Conservation (phyloP, 495 filamentous ascomycete genomes). For the Rostrohypoxylon terebratum region DNA sequence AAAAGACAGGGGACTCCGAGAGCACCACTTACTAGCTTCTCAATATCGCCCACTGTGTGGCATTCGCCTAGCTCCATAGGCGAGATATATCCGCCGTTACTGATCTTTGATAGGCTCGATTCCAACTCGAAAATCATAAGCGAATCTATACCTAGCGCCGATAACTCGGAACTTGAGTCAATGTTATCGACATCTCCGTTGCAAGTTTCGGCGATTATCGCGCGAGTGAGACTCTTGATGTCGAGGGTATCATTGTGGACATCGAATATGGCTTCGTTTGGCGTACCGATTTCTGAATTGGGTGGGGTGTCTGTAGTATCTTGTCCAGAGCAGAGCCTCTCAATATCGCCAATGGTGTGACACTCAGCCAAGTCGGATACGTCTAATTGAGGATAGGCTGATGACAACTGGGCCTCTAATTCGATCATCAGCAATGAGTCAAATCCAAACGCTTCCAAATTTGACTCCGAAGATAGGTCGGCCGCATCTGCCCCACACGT, state of each 20-base stretch:
- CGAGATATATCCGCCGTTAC: constrained; percentile 4
- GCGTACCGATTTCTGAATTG: not conserved
- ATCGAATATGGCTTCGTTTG: not conserved
- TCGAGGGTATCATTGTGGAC: not conserved
- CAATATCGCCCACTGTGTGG: constrained; percentile 1
- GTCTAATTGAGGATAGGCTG: constrained; percentile 1
- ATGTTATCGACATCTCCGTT: not conserved
- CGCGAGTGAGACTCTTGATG: not conserved
- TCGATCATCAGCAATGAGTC: constrained; percentile 12
- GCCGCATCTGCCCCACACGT: not conserved
- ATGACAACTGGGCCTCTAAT: constrained; percentile 5
- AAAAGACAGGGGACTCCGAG: not conserved
- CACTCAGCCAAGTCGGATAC: constrained; percentile 2
- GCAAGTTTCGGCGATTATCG: constrained; percentile 11
- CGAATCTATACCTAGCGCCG: constrained; percentile 7
- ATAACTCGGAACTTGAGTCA: not conserved
- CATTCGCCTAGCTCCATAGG: not conserved
- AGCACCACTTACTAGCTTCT: not conserved
- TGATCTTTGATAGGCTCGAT: constrained; percentile 11
- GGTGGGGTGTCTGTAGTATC: not conserved
- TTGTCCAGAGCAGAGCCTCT: not conserved
- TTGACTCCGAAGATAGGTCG: not conserved
- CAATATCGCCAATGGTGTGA: constrained; percentile 6
- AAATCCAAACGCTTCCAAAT: constrained; percentile 8
- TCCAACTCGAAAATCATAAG: constrained; percentile 11